Conservation (phyloP, 1,284 basidiomycete genomes). For the Lentinus polychrous region DNA sequence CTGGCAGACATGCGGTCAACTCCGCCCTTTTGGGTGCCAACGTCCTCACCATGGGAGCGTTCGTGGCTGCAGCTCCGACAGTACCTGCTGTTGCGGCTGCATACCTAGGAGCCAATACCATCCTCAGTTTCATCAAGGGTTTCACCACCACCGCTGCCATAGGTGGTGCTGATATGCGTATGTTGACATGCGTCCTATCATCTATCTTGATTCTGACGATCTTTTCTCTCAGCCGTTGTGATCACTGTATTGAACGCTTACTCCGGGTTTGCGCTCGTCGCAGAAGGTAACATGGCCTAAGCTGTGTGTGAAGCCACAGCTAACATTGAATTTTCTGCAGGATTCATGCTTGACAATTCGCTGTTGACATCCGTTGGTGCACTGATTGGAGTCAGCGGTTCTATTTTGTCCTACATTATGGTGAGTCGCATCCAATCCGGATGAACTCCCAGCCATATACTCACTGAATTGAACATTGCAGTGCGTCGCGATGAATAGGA, state of each 20-base stretch:
- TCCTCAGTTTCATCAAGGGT: constrained; percentile 76
- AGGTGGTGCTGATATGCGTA: constrained; percentile 87
- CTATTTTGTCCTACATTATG: constrained; percentile 89
- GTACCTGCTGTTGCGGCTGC: constrained; percentile 69
- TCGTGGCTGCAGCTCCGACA: constrained; percentile 61
- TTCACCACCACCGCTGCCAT: constrained; percentile 82
- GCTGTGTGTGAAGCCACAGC: no score
- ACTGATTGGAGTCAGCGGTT: constrained; percentile 80
- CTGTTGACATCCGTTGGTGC: constrained; percentile 76
- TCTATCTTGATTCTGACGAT: constrained; percentile 2
- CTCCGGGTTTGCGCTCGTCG: constrained; percentile 88
- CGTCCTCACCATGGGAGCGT: constrained; percentile 64
- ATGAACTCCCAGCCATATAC: background rate
- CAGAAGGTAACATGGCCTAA: constrained; percentile 48
- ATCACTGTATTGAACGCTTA: constrained; percentile 86
- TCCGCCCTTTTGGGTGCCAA: constrained; percentile 62
- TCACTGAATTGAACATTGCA: constrained; percentile 23
- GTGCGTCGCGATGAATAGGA: constrained; percentile 88
- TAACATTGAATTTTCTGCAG: constrained; percentile 23
- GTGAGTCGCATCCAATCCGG: constrained; percentile 31
- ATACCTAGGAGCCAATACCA: constrained; percentile 64
- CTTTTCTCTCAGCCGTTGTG: constrained; percentile 57
- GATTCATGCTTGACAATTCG: constrained; percentile 84
- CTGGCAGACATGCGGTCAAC: constrained; percentile 74
- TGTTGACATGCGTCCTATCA: background rate